phyloP scores from a whole-genome alignment of 495 filamentous ascomycete genomes.

The Sabuloglossum arenarium region DNA sequence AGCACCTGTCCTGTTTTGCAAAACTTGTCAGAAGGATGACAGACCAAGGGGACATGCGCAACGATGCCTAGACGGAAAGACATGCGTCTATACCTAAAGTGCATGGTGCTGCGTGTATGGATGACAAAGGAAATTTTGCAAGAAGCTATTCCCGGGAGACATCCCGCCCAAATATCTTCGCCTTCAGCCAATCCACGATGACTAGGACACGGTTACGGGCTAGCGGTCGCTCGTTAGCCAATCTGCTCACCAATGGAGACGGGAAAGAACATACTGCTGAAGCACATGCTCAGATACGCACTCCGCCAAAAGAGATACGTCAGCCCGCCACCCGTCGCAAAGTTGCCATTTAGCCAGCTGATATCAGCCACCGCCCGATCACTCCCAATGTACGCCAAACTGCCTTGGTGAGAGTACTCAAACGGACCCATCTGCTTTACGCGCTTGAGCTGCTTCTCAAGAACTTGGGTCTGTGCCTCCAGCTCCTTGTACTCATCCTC shows the following conservation, averaged over 20 bases:
- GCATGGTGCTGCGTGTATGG: not conserved
- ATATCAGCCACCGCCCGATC: conserved; percentile 97
- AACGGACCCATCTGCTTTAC: conserved; percentile 92
- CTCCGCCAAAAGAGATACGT: conserved; percentile 90
- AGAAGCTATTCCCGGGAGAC: conserved; percentile 62
- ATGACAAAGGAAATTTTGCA: not conserved
- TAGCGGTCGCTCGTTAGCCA: conserved; percentile 16
- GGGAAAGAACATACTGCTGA: conserved; percentile 54
- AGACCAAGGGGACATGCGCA: no score
- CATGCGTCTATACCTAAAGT: not conserved
- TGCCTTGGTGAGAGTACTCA: conserved; percentile 94
- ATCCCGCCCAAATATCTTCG: conserved; percentile 85
- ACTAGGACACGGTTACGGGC: conserved; percentile 86
- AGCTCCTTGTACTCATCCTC: conserved; percentile 32
- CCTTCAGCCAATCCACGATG: conserved; percentile 86
- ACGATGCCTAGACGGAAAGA: no score
- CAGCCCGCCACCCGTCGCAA: conserved; percentile 63
- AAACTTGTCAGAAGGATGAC: no score
- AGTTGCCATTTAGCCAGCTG: conserved; percentile 91
- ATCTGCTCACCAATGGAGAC: not conserved
- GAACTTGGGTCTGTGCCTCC: conserved; percentile 54
- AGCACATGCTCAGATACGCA: conserved; percentile 98
- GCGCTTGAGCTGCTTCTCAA: conserved; percentile 67
- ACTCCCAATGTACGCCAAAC: conserved; percentile 91
- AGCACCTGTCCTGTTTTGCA: no score